Percentiles rank a stretch among this genome's conserved stretches.
Evolutionary conservation across 352 stramenopile genomes (phyloP).

Genomic region (Phytopythium ostracodes): DNA sequence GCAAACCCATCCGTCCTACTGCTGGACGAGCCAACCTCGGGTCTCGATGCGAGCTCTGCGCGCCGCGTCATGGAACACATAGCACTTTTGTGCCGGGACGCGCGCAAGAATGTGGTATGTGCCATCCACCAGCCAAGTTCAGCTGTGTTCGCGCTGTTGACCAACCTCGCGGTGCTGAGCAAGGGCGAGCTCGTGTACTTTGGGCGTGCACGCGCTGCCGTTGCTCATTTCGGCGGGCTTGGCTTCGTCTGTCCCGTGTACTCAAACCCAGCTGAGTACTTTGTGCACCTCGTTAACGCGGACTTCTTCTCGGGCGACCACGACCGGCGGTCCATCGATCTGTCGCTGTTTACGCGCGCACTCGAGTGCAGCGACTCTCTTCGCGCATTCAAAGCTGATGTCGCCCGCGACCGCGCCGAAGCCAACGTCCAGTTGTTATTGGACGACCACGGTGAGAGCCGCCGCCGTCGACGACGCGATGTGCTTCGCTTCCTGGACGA

Average conservation of each 20-base stretch:
- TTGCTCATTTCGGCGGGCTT: conserved; percentile 45
- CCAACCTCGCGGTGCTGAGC: conserved; percentile 58
- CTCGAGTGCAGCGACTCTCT: conserved; percentile 25
- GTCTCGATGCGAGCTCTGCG: conserved; percentile 88
- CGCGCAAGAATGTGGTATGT: conserved; percentile 64
- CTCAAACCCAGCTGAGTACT: conserved; percentile 67
- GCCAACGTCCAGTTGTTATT: conserved; percentile 5
- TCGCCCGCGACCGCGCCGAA: conserved; percentile 26
- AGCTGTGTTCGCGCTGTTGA: conserved; percentile 58
- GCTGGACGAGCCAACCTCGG: conserved; percentile 92
- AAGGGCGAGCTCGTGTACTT: conserved; percentile 88
- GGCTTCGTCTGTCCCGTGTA: conserved; percentile 59
- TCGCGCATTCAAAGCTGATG: conserved; percentile 23
- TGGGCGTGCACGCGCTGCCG: conserved; percentile 52
- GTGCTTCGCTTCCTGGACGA: conserved; percentile 16
- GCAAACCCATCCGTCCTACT: conserved; percentile 94
- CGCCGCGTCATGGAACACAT: conserved; percentile 84
- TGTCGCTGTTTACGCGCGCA: conserved; percentile 29
- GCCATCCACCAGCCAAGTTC: conserved; percentile 89
- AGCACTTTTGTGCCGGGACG: conserved; percentile 35
- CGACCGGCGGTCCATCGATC: conserved; percentile 5
- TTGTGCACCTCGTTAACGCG: conserved; percentile 56
- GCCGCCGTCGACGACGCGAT: not conserved
- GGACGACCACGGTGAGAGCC: not conserved
- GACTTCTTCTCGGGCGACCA: conserved; percentile 39